phyloP scores from a whole-genome alignment of 2,329 filamentous ascomycete genomes.

The Penicillium oxalicum region DNA sequence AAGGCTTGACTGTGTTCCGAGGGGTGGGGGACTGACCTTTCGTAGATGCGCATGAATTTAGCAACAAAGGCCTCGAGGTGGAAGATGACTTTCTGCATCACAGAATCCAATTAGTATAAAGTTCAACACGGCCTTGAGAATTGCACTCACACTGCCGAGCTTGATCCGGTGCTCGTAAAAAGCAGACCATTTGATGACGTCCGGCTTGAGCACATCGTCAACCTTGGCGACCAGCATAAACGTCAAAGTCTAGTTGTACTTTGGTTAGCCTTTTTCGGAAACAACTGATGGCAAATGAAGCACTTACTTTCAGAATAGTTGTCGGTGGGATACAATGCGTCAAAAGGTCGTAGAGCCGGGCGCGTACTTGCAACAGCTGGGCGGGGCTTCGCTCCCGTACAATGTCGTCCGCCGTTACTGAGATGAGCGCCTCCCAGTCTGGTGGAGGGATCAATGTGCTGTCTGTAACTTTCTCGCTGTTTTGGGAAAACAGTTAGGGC shows the following conservation, averaged over 20 bases:
- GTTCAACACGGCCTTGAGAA: background rate
- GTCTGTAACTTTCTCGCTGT: conserved; percentile 82
- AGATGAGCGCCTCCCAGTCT: conserved; percentile 92
- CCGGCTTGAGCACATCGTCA: conserved; percentile 82
- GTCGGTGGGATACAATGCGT: conserved; percentile 96
- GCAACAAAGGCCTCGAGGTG: conserved; percentile 97
- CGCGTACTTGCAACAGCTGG: conserved; percentile 77
- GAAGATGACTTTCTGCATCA: conserved; percentile 77
- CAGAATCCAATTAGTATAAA: background rate
- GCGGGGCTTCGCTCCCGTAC: conserved; percentile 88
- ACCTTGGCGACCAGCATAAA: conserved; percentile 86
- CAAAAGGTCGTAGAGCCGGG: conserved; percentile 93
- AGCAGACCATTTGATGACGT: conserved; percentile 91
- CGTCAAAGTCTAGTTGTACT: conserved; percentile 59
- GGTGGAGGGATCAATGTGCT: conserved; percentile 85
- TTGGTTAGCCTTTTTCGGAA: background rate
- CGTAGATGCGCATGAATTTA: conserved; percentile 94
- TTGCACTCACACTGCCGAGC: conserved; percentile 58
- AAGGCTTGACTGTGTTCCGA: too few species aligned
- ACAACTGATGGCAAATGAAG: background rate
- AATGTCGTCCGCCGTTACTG: conserved; percentile 86
- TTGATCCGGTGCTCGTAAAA: conserved; percentile 96
- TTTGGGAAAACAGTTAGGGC: conserved; percentile 7
- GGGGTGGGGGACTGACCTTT: conserved; percentile 59
- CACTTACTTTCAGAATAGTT: conserved; percentile 70